Conservation (phyloP, 352 stramenopile genomes). For the Pythium vanterpoolii region DNA sequence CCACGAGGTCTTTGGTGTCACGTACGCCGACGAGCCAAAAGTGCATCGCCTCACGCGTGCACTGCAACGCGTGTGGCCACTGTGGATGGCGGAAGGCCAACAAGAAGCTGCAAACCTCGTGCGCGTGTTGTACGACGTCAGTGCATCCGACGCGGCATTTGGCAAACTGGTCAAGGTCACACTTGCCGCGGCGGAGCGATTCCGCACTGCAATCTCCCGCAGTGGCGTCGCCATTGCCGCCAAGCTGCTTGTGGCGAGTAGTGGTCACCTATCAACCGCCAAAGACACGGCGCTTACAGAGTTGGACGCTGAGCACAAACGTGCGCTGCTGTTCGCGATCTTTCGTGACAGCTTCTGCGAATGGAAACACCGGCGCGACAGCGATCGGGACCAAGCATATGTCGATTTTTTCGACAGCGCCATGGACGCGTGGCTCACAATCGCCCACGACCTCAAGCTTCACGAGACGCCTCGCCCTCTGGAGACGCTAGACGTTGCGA, state of each 20-base stretch:
- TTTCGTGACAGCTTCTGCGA: slow-evolving; percentile 45
- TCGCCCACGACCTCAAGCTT: slow-evolving; percentile 49
- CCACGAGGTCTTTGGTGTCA: slow-evolving; percentile 59
- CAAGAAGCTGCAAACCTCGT: slow-evolving; percentile 58
- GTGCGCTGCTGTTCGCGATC: slow-evolving; percentile 38
- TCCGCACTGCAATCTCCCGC: slow-evolving; percentile 37
- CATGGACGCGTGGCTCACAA: slow-evolving; percentile 56
- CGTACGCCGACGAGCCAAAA: slow-evolving; percentile 56
- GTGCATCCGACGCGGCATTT: slow-evolving; percentile 62
- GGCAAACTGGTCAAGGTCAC: slow-evolving; percentile 61
- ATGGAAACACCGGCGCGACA: slow-evolving; percentile 25
- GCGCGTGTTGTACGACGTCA: slow-evolving; percentile 57
- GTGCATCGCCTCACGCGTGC: slow-evolving; percentile 57
- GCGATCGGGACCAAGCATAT: slow-evolving; percentile 30
- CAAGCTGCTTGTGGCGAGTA: slow-evolving; percentile 33
- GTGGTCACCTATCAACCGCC: slow-evolving; percentile 29
- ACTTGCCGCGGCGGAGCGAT: slow-evolving; percentile 37
- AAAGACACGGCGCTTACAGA: slow-evolving; percentile 27
- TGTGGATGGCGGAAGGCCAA: slow-evolving; percentile 73
- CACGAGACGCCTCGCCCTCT: slow-evolving; percentile 20
- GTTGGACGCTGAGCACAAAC: slow-evolving; percentile 48
- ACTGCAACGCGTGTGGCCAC: slow-evolving; percentile 57
- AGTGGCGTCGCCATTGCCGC: slow-evolving; percentile 43
- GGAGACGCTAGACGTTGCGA: slow-evolving; percentile 16
- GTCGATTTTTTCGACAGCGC: slow-evolving; percentile 61